These are phyloP conservation scores for Thalia dealbata DNA, from an alignment of 176 grass and related monocot species.

Conservation along the genomic window DNA sequence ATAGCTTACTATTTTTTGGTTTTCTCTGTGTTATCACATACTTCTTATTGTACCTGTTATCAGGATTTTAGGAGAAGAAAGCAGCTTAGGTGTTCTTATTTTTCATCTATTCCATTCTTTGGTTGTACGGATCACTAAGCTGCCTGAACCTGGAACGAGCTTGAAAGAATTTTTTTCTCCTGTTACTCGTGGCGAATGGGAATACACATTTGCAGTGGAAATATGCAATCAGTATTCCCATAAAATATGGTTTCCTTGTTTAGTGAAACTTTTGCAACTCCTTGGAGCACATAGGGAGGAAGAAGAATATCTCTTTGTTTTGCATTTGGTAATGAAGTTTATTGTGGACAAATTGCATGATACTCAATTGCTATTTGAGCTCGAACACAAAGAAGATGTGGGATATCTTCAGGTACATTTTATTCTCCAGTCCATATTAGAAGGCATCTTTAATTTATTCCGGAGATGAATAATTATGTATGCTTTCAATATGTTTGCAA, in stretches of 20 bases:
- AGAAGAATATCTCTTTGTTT: constrained; percentile 29
- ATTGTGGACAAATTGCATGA: constrained; percentile 64
- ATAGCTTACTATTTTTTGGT: background rate
- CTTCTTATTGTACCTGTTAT: constrained; percentile 16
- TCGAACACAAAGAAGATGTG: constrained; percentile 43
- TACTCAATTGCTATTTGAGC: constrained; percentile 67
- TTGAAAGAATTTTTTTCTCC: constrained; percentile 11
- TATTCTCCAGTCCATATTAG: background rate
- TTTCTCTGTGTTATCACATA: constrained; percentile 1
- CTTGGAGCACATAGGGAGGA: constrained; percentile 32
- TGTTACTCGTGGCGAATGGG: constrained; percentile 49
- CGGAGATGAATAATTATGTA: background rate
- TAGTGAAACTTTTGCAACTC: constrained; percentile 62
- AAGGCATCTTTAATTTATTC: background rate
- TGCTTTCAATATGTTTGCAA: background rate
- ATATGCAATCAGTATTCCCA: constrained; percentile 55
- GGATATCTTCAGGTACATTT: constrained; percentile 61
- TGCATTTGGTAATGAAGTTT: constrained; percentile 53
- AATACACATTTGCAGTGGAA: constrained; percentile 58
- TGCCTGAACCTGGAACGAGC: constrained; percentile 18
- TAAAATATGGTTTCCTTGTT: constrained; percentile 86
- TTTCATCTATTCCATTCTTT: constrained; percentile 48
- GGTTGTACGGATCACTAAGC: constrained; percentile 25
- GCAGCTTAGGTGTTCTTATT: constrained; percentile 47
- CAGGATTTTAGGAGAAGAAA: constrained; percentile 64